Conservation (phyloP, 2,329 filamentous ascomycete species). For the Pseudonectria buxi region DNA sequence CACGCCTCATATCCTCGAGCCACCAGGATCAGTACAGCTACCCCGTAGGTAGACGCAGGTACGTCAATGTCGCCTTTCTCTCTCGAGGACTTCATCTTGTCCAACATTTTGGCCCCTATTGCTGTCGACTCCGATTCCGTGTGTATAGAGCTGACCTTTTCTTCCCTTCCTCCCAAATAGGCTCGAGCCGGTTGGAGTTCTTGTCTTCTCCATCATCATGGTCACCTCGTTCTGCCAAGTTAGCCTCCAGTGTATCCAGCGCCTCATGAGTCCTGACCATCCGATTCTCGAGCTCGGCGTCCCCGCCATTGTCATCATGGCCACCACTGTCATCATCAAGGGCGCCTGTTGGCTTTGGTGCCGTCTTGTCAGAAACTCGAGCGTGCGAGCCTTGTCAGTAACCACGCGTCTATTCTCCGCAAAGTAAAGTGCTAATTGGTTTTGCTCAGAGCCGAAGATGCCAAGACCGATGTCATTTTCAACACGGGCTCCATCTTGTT, state of each 20-base stretch:
- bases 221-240: constrained; percentile 79
- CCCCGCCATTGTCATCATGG: constrained; percentile 74
- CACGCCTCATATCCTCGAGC: constrained; percentile 58
- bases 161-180: constrained; percentile 26
- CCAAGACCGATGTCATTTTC: constrained; percentile 75
- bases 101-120: too few relatives aligned
- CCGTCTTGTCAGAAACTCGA: constrained; percentile 76
- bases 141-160: not conserved
- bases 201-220: constrained; percentile 82
- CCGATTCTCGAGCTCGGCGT: constrained; percentile 65
- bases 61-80: constrained; percentile 10
- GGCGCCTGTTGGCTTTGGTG: constrained; percentile 82
- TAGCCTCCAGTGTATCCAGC: constrained; percentile 60
- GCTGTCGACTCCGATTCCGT: too few relatives aligned
- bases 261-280: constrained; percentile 54
- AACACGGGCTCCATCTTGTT: constrained; percentile 86
- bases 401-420: not conserved
- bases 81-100: too few relatives aligned
- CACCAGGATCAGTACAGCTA: constrained; percentile 69
- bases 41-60: constrained; percentile 64
- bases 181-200: constrained; percentile 71
- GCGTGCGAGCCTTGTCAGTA: constrained; percentile 67
- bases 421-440: constrained; percentile 6
- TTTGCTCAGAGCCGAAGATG: constrained; percentile 39
- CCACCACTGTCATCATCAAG: constrained; percentile 74